Evolutionary conservation across 1,284 basidiomycete genomes (phyloP).

Genomic region (Agroathelia rolfsii): DNA sequence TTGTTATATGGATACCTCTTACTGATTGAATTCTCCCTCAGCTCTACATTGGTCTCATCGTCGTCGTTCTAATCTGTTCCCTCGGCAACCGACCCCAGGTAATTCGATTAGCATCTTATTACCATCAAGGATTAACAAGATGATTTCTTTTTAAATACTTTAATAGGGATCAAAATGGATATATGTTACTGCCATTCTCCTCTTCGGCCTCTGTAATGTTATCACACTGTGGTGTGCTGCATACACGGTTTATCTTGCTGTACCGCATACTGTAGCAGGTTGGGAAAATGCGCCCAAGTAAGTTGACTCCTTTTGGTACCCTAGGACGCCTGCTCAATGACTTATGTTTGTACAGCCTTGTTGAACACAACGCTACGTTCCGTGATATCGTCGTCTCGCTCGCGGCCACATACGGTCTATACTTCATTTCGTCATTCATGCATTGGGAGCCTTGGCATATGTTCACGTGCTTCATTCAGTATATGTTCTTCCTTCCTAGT

Average conservation of each 20-base stretch:
- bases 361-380: constrained; percentile 60
- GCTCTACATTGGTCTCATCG: constrained; percentile 68
- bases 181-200: constrained; percentile 63
- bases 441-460: constrained; percentile 92
- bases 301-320: constrained; percentile 17
- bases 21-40: constrained; percentile 20
- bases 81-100: constrained; percentile 81
- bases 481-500: constrained; percentile 71
- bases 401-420: constrained; percentile 82
- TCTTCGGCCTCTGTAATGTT: constrained; percentile 67
- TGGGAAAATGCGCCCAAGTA: constrained; percentile 65
- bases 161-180: constrained; percentile 72
- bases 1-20: constrained; percentile 12
- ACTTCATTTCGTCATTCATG: constrained; percentile 78
- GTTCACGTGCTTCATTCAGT: constrained; percentile 83
- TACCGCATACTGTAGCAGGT: constrained; percentile 61
- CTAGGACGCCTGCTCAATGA: constrained; percentile 9
- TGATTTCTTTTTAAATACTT: constrained; percentile 5
- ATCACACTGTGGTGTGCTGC: constrained; percentile 84
- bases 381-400: constrained; percentile 75
- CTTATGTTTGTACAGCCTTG: constrained; percentile 29
- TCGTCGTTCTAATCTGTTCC: constrained; percentile 70
- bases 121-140: neutral
- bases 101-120: constrained; percentile 9
- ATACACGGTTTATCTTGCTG: constrained; percentile 78